Conservation (phyloP, 805 yeast species). For the Schwanniomyces yamadae region DNA sequence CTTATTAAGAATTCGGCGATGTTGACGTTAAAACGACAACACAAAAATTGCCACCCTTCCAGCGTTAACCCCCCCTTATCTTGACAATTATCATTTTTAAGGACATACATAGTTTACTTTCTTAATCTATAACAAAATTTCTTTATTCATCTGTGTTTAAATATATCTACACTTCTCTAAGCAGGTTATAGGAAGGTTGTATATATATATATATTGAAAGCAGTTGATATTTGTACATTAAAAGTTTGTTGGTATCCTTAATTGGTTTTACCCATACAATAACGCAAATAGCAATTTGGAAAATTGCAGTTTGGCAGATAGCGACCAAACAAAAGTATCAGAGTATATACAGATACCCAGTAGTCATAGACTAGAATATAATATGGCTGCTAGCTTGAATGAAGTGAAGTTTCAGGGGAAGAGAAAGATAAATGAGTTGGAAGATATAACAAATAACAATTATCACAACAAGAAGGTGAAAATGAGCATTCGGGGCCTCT, state of each 20-base stretch:
- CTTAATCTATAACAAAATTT: too few species aligned
- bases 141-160: too few species aligned
- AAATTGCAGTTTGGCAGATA: too few species aligned
- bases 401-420: slow-evolving; percentile 23
- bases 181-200: too few species aligned
- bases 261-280: slow-evolving; percentile 8
- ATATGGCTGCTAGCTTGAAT: slow-evolving; percentile 35
- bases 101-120: too few species aligned
- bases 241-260: slow-evolving; percentile 8
- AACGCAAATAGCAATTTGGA: too few species aligned
- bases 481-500: slow-evolving; percentile 12
- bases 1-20: slow-evolving; percentile 8
- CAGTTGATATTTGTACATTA: slow-evolving; percentile 5
- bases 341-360: too few species aligned
- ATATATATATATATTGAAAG: slow-evolving; percentile 1
- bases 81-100: slow-evolving; percentile 2
- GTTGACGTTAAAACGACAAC: slow-evolving; percentile 4
- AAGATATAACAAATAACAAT: slow-evolving; percentile 36
- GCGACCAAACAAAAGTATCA: too few species aligned
- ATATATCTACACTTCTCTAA: too few species aligned
- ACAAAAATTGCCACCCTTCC: slow-evolving; percentile 8
- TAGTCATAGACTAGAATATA: too few species aligned
- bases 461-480: slow-evolving; percentile 24
- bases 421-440: slow-evolving; percentile 35
- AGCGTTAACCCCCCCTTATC: slow-evolving; percentile 8